Evolutionary conservation across 257 asterid genomes (phyloP).

Genomic region (Nicotiana attenuata): DNA sequence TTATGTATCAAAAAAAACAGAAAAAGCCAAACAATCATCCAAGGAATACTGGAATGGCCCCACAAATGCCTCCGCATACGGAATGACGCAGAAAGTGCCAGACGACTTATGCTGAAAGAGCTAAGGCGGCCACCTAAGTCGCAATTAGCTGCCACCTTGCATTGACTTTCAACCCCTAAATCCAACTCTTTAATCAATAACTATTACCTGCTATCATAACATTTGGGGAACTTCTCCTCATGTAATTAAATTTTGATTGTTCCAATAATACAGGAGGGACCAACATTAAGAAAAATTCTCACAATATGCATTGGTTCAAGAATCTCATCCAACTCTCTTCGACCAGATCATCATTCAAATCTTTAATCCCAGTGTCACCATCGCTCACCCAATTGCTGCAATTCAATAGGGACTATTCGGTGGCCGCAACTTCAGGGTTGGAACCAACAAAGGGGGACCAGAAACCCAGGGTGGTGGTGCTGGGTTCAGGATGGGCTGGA

Average conservation of each 20-base stretch:
- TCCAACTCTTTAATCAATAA: not conserved
- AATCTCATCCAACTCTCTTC: constrained; percentile 49
- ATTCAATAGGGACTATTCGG: constrained; percentile 31
- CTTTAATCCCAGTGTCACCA: constrained; percentile 14
- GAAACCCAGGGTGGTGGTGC: constrained; percentile 86
- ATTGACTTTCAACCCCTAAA: not conserved
- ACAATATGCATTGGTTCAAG: constrained; percentile 72
- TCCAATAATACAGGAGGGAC: not conserved
- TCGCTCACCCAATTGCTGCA: constrained; percentile 41
- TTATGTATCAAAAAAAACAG: too few species aligned
- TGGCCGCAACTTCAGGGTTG: constrained; percentile 29
- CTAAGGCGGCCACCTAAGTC: not conserved
- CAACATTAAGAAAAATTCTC: not conserved
- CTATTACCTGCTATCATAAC: not conserved
- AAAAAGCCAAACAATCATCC: too few species aligned
- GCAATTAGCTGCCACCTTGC: not conserved
- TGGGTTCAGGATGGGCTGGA: constrained; percentile 98
- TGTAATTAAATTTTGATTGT: not conserved
- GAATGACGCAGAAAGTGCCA: not conserved
- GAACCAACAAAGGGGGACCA: constrained; percentile 64
- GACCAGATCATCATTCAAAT: constrained; percentile 21
- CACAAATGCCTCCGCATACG: too few species aligned
- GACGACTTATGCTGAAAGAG: not conserved
- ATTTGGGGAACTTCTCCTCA: not conserved
- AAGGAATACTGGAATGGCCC: too few species aligned